Evolutionary conservation across 345 rosid species (phyloP).

Genomic region (Murraya koenigii): DNA sequence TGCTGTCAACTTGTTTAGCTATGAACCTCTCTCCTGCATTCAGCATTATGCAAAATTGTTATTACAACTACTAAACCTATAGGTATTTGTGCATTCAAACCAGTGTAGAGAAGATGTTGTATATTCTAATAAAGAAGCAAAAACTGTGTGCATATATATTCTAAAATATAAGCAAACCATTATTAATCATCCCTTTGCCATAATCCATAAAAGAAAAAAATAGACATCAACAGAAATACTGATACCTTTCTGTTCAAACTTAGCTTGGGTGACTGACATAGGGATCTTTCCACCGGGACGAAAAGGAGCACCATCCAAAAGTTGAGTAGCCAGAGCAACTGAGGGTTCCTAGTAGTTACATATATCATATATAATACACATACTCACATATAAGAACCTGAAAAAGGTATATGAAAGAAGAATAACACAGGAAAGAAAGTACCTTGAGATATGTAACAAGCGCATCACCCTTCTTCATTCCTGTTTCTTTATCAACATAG

Average conservation of each 20-base stretch:
- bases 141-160: slow-evolving; percentile 1
- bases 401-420: slow-evolving; percentile 13
- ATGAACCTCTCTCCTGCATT: slow-evolving; percentile 81
- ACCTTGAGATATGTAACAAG: slow-evolving; percentile 92
- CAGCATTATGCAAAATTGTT: neutral
- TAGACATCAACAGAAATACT: neutral
- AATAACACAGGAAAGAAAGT: slow-evolving; percentile 21
- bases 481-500: slow-evolving; percentile 81
- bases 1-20: slow-evolving; percentile 71
- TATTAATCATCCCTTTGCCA: neutral
- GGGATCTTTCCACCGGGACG: slow-evolving; percentile 72
- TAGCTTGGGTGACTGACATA: slow-evolving; percentile 82
- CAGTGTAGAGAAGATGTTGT: slow-evolving; percentile 1
- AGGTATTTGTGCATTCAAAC: neutral
- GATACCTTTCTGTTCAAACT: slow-evolving; percentile 93
- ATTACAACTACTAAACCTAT: neutral
- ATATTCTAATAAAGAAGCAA: slow-evolving; percentile 14
- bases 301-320: slow-evolving; percentile 91
- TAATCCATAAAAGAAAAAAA: slow-evolving; percentile 5
- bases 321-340: slow-evolving; percentile 83
- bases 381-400: neutral
- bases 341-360: slow-evolving; percentile 73
- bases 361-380: slow-evolving; percentile 3
- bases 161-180: slow-evolving; percentile 15
- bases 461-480: slow-evolving; percentile 92